Conservation (phyloP, 768 basidiomycete genomes). For the Leccinum incarnatum region DNA sequence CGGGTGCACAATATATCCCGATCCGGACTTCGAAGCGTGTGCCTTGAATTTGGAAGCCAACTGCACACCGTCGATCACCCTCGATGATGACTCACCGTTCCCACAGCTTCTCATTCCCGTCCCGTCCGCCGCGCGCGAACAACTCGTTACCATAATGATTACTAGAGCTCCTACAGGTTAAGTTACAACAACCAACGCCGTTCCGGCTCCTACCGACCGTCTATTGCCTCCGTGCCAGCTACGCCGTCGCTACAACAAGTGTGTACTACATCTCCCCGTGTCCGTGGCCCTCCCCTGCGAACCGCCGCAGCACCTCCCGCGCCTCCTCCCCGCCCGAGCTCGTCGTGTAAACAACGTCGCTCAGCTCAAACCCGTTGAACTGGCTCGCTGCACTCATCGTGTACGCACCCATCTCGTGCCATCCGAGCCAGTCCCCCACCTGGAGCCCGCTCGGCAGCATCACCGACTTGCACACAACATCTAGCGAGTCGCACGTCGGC, state of each 20-base stretch:
- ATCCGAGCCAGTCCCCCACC: slow-evolving; percentile 98
- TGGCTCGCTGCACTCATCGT: slow-evolving; percentile 96
- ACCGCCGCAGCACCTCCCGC: slow-evolving; percentile 47
- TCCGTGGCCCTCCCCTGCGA: slow-evolving; percentile 44
- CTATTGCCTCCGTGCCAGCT: not conserved
- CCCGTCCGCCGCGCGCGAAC: slow-evolving; percentile 14
- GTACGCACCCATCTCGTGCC: slow-evolving; percentile 98
- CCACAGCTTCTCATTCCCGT: slow-evolving; percentile 8
- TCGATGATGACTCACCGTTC: slow-evolving; percentile 22
- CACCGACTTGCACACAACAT: slow-evolving; percentile 73
- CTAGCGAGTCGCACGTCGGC: slow-evolving; percentile 97
- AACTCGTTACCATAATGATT: slow-evolving; percentile 10
- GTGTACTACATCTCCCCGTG: slow-evolving; percentile 20
- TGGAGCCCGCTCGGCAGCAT: slow-evolving; percentile 65
- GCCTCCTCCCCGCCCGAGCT: slow-evolving; percentile 57
- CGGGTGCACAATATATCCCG: slow-evolving; percentile 18
- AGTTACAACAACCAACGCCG: slow-evolving; percentile 9
- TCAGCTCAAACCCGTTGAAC: slow-evolving; percentile 89
- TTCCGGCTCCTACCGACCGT: not conserved
- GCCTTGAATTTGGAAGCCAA: slow-evolving; percentile 27
- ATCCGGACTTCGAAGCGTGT: slow-evolving; percentile 18
- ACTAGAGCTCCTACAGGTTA: not conserved
- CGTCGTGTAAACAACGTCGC: slow-evolving; percentile 75
- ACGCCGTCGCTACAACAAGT: not conserved
- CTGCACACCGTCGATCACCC: slow-evolving; percentile 29